Conservation (phyloP, 1,139 yeast species). For the Candida anutae region DNA sequence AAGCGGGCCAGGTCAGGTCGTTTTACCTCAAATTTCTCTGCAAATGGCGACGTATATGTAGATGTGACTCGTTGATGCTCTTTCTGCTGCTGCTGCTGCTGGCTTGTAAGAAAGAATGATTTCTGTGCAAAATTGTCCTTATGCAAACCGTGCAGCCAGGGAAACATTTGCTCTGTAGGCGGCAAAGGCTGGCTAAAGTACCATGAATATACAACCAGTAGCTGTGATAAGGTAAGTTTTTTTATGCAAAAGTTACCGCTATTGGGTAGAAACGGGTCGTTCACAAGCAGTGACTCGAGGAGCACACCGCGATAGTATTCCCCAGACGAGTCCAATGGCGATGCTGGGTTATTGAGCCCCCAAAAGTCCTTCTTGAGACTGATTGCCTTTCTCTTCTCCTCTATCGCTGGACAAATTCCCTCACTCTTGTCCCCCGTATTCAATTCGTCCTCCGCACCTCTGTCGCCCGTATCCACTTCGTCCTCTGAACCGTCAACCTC, state of each 20-base stretch:
- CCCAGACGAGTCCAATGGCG: slow-evolving; percentile 22
- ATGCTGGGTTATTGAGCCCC: slow-evolving; percentile 1
- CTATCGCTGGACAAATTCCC: no score
- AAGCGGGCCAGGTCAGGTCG: slow-evolving; percentile 24
- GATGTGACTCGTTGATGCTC: not conserved
- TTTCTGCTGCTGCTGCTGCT: slow-evolving; percentile 8
- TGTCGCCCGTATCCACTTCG: not conserved
- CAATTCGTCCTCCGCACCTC: no score
- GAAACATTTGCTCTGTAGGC: slow-evolving; percentile 62
- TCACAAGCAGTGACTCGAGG: slow-evolving; percentile 1
- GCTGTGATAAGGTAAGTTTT: slow-evolving; percentile 18
- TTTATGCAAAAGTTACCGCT: slow-evolving; percentile 11
- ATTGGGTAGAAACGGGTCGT: not conserved
- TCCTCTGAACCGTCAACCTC: not conserved
- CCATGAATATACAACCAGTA: slow-evolving; percentile 30
- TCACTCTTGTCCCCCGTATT: no score
- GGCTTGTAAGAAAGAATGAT: slow-evolving; percentile 29
- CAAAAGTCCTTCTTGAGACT: no score
- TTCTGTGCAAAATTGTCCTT: slow-evolving; percentile 44
- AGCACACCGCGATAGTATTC: slow-evolving; percentile 9
- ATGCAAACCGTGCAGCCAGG: slow-evolving; percentile 83
- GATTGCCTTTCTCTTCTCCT: no score
- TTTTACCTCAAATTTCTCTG: slow-evolving; percentile 4
- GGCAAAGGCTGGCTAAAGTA: slow-evolving; percentile 56
- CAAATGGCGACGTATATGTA: not conserved